A percentile compares a stretch with the other conserved stretches of the same genome.
These are phyloP conservation scores for Gypsophila paniculata DNA, from an alignment of 179 eudicot genomes.

Conservation along the genomic window DNA sequence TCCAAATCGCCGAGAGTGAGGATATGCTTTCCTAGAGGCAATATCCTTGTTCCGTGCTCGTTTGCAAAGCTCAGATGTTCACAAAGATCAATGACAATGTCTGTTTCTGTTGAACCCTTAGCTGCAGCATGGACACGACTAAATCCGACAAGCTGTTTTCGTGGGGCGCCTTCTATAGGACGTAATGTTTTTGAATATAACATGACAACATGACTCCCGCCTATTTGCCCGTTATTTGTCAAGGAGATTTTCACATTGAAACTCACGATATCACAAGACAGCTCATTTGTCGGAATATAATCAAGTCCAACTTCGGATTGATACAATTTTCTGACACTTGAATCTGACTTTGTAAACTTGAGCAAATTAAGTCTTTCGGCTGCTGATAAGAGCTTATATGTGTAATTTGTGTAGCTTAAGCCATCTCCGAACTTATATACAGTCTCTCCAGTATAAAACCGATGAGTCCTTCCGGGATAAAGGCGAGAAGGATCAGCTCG, in stretches of 20 bases:
- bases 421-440: conserved; percentile 79
- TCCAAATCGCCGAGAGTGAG: conserved; percentile 47
- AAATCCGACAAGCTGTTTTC: conserved; percentile 67
- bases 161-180: conserved; percentile 47
- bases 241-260: conserved; percentile 52
- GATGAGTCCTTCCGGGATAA: conserved; percentile 90
- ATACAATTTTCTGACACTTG: conserved; percentile 28
- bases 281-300: conserved; percentile 47
- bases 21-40: conserved; percentile 64
- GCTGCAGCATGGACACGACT: conserved; percentile 52
- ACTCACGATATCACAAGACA: conserved; percentile 47
- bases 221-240: conserved; percentile 50
- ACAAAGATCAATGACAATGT: conserved; percentile 62
- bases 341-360: conserved; percentile 24
- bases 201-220: conserved; percentile 69
- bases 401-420: conserved; percentile 65
- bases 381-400: conserved; percentile 54
- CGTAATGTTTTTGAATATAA: conserved; percentile 44
- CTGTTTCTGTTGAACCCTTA: conserved; percentile 29
- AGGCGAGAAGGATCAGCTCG: conserved; percentile 67
- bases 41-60: conserved; percentile 57
- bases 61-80: conserved; percentile 62
- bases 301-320: conserved; percentile 23
- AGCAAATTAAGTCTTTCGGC: conserved; percentile 41
- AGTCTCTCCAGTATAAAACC: conserved; percentile 70